Conservation (phyloP, 106 monocot genomes). For the Posidonia australis region DNA sequence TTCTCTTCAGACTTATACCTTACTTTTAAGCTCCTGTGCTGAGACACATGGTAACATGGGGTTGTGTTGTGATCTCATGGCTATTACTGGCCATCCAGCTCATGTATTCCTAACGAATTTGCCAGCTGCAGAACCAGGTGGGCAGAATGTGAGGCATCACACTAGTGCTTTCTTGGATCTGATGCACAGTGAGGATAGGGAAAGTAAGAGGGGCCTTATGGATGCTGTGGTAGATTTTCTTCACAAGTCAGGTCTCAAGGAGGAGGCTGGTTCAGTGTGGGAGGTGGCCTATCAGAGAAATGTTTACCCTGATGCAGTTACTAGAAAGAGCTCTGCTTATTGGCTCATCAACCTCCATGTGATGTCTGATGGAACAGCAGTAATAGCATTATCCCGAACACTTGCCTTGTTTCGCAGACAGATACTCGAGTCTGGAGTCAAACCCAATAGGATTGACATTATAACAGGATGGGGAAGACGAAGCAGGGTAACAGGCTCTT, state of each 20-base stretch:
- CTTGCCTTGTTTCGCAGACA: conserved; percentile 71
- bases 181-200: conserved; percentile 88
- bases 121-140: conserved; percentile 75
- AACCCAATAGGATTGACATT: conserved; percentile 61
- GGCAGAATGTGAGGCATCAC: conserved; percentile 64
- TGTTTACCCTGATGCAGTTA: conserved; percentile 76
- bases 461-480: conserved; percentile 91
- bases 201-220: conserved; percentile 83
- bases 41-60: conserved; percentile 34
- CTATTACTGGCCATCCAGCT: conserved; percentile 79
- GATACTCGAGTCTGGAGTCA: conserved; percentile 35
- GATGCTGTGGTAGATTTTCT: conserved; percentile 94
- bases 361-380: conserved; percentile 94
- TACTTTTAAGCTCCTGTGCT: conserved; percentile 73
- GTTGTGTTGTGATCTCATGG: conserved; percentile 59
- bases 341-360: conserved; percentile 96
- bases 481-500: conserved; percentile 84
- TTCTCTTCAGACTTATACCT: conserved; percentile 84
- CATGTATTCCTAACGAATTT: conserved; percentile 55
- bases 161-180: conserved; percentile 56
- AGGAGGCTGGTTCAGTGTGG: conserved; percentile 92
- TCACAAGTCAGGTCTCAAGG: conserved; percentile 79
- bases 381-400: conserved; percentile 74
- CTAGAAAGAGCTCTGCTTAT: conserved; percentile 49
- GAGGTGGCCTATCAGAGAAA: conserved; percentile 73